Evolutionary conservation across 148 eudicot species (phyloP).

Genomic region (Rhododendron williamsianum): DNA sequence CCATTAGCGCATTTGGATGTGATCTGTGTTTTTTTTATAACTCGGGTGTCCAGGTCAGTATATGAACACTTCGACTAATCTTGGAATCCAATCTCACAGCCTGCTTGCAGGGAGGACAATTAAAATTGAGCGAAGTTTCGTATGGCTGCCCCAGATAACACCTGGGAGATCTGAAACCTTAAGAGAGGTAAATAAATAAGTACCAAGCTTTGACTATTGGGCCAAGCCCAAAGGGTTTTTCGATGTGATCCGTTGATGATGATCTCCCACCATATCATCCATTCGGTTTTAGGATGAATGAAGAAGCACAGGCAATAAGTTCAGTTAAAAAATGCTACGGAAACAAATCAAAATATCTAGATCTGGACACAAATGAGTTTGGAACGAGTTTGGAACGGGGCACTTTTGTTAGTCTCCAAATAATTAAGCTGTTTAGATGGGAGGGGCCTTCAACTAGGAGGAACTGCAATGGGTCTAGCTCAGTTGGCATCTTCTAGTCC

Average conservation of each 20-base stretch:
- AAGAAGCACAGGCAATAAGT: constrained; percentile 66
- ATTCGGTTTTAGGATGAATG: constrained; percentile 53
- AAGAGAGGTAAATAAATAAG: no score
- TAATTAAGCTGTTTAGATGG: constrained; percentile 18
- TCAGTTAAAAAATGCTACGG: constrained; percentile 15
- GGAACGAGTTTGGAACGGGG: not conserved
- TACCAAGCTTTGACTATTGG: no score
- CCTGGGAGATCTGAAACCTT: no score
- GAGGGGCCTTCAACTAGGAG: constrained; percentile 49
- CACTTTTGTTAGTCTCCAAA: not conserved
- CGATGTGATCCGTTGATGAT: constrained; percentile 50
- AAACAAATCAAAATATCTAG: no score
- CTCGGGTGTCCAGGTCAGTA: no score
- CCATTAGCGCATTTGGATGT: no score
- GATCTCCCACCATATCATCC: constrained; percentile 67
- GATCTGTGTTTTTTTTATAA: no score
- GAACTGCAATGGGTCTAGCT: not conserved
- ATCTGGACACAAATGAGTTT: no score
- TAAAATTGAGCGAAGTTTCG: not conserved
- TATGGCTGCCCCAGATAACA: not conserved
- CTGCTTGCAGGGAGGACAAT: not conserved
- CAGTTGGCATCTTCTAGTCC: no score
- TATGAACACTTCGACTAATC: no score
- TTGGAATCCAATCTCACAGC: no score
- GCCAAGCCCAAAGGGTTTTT: no score